Evolutionary conservation across 768 basidiomycete genomes (phyloP), one percentile per base, ranked within the genome.

Genomic region (Tylopilus vinaceipallidus): DNA sequence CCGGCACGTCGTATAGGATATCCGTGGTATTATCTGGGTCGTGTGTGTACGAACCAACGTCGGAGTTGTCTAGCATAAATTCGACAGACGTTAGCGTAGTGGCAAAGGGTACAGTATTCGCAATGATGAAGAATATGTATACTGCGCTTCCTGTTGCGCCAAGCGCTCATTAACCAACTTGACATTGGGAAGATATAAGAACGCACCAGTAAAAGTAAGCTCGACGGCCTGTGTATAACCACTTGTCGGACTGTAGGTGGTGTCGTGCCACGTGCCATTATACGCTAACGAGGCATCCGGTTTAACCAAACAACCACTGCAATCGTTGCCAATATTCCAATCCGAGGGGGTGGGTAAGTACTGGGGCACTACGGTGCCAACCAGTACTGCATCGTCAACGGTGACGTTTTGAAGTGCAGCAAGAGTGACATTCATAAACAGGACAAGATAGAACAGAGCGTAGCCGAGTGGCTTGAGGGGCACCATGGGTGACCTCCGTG

Each of bases 221-320:
- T 50, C 11, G 11, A 62, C 30, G 3, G 14, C 13, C 29, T 20
- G 53, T 9, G 24, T 6, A 22, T 3, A 20, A 0, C 8, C 23
- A 2, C 8, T 32, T 7, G 3, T 2, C 3, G 35, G 32, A 39
- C 1, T 0, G 10, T 10, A 56, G 12, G 52, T 58, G 7, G 32
- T 1, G 5, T 56, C 60, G 12, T 61, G 60, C 60, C 60, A 61
- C 30, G 60, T 61, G 4, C 42, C 46, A 4, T 56, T 30, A 22
- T 50, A 54, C 4, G 22, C 54, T 16, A 6, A 10, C 1, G 35
- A 9, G 4, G 47, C 29, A 34, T 56, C 37, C 4, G 49, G 57
- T 2, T 14, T 4, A 3, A 17, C 50, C 1, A 6, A 0, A 10
- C 60, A 56, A 0, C 0, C 4, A 0, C 47, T 14, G 14, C 60